A percentile compares a stretch with the other conserved stretches of the same genome.
These are phyloP conservation scores for Ambrosiella xylebori DNA, from an alignment of 2,329 filamentous ascomycete genomes.

Conservation along the genomic window DNA sequence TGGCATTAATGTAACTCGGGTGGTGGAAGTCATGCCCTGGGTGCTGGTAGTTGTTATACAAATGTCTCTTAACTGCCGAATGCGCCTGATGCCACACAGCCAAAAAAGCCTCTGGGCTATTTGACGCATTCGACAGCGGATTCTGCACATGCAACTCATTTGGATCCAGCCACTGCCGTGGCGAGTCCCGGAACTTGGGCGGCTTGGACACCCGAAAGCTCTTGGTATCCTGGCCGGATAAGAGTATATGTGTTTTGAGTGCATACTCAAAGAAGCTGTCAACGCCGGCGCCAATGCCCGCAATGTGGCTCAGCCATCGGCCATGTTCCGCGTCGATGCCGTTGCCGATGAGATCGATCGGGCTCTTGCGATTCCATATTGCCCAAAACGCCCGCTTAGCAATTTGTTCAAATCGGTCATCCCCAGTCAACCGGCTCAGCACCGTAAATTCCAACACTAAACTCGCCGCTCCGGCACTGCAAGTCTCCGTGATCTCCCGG, in stretches of 20 bases:
- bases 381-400: constrained; percentile 93
- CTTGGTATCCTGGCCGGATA: constrained; percentile 54
- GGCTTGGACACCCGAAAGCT: constrained; percentile 24
- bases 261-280: constrained; percentile 99
- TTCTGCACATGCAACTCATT: constrained; percentile 35
- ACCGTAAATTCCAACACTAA: constrained; percentile 86
- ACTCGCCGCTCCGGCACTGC: constrained; percentile 90
- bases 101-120: constrained; percentile 63
- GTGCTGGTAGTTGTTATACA: constrained; percentile 47
- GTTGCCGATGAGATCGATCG: constrained; percentile 73
- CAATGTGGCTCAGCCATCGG: constrained; percentile 70
- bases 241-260: constrained; percentile 77
- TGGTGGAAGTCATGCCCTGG: constrained; percentile 41
- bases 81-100: constrained; percentile 73
- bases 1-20: constrained; percentile 83
- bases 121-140: constrained; percentile 44
- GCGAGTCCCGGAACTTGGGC: constrained; percentile 24
- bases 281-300: constrained; percentile 90
- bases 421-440: constrained; percentile 71
- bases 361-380: constrained; percentile 77
- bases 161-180: constrained; percentile 38
- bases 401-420: constrained; percentile 71
- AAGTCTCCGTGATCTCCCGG: constrained; percentile 83
- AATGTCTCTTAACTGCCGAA: constrained; percentile 70
- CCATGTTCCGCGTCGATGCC: constrained; percentile 87